Conservation (phyloP, 1,139 yeast species). For the Kodamaea arcana region DNA sequence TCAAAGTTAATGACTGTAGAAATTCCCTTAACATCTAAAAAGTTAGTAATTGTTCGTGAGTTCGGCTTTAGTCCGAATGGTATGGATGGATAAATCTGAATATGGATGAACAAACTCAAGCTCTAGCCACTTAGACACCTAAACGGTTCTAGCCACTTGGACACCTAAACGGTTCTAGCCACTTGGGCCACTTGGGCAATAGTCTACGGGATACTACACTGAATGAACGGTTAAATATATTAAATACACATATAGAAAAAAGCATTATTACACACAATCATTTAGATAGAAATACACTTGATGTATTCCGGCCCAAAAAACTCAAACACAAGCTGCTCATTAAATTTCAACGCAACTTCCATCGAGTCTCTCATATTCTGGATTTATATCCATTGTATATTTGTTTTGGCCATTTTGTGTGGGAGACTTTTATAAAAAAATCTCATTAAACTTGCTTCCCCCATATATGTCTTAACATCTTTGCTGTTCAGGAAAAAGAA, state of each 20-base stretch:
- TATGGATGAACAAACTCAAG: no score
- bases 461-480: conserved; percentile 14
- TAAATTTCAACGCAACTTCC: conserved; percentile 1
- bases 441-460: conserved; percentile 12
- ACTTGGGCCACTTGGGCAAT: no score
- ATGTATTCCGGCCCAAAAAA: conserved; percentile 2
- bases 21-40: conserved; percentile 92
- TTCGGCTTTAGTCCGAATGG: no score
- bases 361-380: background rate
- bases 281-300: conserved; percentile 2
- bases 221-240: conserved; percentile 8
- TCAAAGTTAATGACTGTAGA: conserved; percentile 90
- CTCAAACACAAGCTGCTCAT: conserved; percentile 2
- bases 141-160: no score
- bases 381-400: background rate
- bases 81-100: no score
- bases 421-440: background rate
- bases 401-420: conserved; percentile 1
- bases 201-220: conserved; percentile 7
- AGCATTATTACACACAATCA: conserved; percentile 9
- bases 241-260: conserved; percentile 12
- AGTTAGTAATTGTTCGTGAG: conserved; percentile 35
- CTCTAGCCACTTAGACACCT: no score
- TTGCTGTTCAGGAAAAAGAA: conserved; percentile 7
- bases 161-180: no score